These are phyloP conservation scores for Pyricularia pennisetigena DNA, from an alignment of 2,329 filamentous ascomycete genomes.

Conservation along the genomic window DNA sequence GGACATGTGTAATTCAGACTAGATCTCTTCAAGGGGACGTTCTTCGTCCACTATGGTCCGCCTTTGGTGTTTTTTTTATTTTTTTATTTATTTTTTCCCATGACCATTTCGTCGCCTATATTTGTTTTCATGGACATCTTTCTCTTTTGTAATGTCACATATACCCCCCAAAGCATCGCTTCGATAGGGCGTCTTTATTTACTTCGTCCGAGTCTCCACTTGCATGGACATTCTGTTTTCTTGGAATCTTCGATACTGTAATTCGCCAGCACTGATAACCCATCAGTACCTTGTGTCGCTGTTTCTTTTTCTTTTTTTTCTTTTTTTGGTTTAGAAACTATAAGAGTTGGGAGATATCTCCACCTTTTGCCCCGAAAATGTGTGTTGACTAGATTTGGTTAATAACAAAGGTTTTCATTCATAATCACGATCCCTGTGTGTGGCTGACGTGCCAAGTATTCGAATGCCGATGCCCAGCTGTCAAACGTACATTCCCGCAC, in stretches of 20 bases:
- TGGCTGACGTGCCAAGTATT: background rate
- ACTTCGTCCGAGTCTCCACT: background rate
- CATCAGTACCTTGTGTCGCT: background rate
- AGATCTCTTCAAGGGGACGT: background rate
- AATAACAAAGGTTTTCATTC: background rate
- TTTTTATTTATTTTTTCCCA: background rate
- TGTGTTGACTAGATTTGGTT: background rate
- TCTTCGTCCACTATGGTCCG: background rate
- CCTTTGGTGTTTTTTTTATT: background rate
- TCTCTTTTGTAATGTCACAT: background rate
- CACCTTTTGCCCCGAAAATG: background rate
- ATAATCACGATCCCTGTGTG: background rate
- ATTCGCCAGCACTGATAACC: background rate
- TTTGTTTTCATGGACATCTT: background rate
- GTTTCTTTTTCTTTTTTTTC: background rate
- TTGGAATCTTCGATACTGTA: background rate
- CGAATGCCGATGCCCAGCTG: background rate
- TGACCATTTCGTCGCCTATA: background rate
- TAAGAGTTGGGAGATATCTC: background rate
- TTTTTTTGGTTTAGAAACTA: background rate
- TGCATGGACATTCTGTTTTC: background rate
- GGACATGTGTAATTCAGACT: background rate
- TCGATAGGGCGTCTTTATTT: background rate
- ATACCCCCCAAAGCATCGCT: slow-evolving; percentile 3
- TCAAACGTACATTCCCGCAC: background rate